Conservation (phyloP, 1,139 yeast species). For the Candida buenavistaensis region DNA sequence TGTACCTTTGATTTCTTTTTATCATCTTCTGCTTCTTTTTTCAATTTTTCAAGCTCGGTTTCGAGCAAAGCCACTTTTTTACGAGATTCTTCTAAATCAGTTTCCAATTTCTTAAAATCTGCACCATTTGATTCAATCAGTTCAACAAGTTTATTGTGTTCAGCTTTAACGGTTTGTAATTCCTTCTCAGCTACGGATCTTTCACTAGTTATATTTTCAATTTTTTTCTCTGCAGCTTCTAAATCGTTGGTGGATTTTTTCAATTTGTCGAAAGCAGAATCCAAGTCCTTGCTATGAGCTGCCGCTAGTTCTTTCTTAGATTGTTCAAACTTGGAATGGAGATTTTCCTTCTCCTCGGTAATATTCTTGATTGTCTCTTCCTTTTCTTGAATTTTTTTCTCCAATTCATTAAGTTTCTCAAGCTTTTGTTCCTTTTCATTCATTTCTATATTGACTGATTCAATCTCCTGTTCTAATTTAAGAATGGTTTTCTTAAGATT, state of each 20-base stretch:
- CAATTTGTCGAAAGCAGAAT: conserved; percentile 1
- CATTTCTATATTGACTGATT: conserved; percentile 3
- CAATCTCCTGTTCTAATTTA: conserved; percentile 6
- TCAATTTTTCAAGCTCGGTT: background rate
- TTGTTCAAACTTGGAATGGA: conserved; percentile 3
- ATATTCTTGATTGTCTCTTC: background rate
- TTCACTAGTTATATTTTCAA: conserved; percentile 5
- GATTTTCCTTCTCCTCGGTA: background rate
- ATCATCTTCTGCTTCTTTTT: conserved; percentile 8
- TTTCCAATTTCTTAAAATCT: conserved; percentile 6
- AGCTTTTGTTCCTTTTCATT: conserved; percentile 3
- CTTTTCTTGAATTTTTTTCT: conserved; percentile 1
- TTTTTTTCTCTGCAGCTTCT: conserved; percentile 4
- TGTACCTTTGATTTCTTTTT: conserved; percentile 3
- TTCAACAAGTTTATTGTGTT: conserved; percentile 6
- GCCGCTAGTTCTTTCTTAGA: conserved; percentile 5
- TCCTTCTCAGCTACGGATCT: conserved; percentile 6
- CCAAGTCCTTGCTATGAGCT: conserved; percentile 1
- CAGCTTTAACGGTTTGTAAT: conserved; percentile 4
- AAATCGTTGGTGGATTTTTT: conserved; percentile 7
- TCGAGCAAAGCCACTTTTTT: conserved; percentile 14
- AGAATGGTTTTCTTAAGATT: conserved; percentile 2
- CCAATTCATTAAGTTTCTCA: background rate
- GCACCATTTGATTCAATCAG: conserved; percentile 4
- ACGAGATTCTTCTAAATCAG: conserved; percentile 10